Percentiles rank a stretch among this genome's conserved stretches.
phyloP scores from a whole-genome alignment of 768 basidiomycete genomes.

The Lactifluus echinatus region DNA sequence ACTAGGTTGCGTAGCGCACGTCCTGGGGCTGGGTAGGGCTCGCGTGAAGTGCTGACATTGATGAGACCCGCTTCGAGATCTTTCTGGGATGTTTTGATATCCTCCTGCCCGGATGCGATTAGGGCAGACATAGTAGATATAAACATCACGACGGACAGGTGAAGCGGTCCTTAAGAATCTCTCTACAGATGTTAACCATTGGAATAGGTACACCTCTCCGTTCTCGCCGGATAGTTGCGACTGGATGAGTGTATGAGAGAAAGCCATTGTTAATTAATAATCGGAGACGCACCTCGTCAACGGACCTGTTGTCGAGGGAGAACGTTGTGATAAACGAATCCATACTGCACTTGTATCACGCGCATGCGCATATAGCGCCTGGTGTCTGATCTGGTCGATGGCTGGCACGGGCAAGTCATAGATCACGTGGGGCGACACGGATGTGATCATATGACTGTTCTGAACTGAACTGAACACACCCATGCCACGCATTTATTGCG shows the following conservation, averaged over 20 bases:
- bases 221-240: slow-evolving; percentile 62
- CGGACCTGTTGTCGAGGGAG: slow-evolving; percentile 14
- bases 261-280: not conserved
- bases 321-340: slow-evolving; percentile 9
- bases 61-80: slow-evolving; percentile 55
- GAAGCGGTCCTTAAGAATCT: slow-evolving; percentile 42
- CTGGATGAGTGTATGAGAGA: slow-evolving; percentile 29
- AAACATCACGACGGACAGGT: slow-evolving; percentile 37
- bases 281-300: slow-evolving; percentile 16
- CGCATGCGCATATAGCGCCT: not conserved
- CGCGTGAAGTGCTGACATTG: slow-evolving; percentile 55
- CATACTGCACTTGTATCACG: not conserved
- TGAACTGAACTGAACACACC: too few relatives aligned
- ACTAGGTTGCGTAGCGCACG: slow-evolving; percentile 75
- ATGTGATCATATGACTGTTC: not conserved
- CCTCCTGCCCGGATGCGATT: slow-evolving; percentile 37
- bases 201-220: slow-evolving; percentile 75
- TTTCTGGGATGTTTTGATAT: slow-evolving; percentile 55
- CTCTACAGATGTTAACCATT: slow-evolving; percentile 69
- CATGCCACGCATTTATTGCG: too few relatives aligned
- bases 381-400: too few relatives aligned
- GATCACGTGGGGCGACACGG: too few relatives aligned
- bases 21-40: slow-evolving; percentile 74
- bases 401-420: too few relatives aligned
- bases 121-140: not conserved